Evolutionary conservation across 352 stramenopile genomes (phyloP).

Genomic region (Halophytophthora batemanensis): DNA sequence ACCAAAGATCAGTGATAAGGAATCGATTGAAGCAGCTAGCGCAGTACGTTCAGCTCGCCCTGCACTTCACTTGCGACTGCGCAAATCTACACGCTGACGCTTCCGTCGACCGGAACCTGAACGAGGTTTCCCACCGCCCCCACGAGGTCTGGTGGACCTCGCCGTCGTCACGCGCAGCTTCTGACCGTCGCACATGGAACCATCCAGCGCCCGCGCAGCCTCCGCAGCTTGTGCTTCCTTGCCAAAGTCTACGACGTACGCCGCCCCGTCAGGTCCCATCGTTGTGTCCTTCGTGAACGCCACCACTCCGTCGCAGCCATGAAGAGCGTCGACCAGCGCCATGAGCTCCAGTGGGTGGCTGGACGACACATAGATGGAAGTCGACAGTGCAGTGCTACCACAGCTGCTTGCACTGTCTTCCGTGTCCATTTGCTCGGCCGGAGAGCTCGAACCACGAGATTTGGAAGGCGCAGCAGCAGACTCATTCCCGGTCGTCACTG

Average conservation of each 20-base stretch:
- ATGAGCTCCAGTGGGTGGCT: conserved; percentile 45
- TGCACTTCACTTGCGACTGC: conserved; percentile 37
- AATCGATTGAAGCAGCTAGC: no score
- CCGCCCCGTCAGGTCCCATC: conserved; percentile 18
- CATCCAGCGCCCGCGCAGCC: conserved; percentile 48
- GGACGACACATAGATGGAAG: conserved; percentile 50
- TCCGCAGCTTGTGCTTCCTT: conserved; percentile 35
- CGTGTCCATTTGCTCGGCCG: conserved; percentile 21
- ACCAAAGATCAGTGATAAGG: no score
- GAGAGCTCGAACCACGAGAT: conserved; percentile 8
- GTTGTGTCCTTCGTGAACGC: conserved; percentile 45
- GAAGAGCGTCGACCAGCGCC: conserved; percentile 38
- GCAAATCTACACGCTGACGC: conserved; percentile 58
- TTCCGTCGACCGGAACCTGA: conserved; percentile 53
- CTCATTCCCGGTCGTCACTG: background rate
- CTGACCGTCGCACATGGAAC: conserved; percentile 43
- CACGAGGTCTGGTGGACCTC: conserved; percentile 18
- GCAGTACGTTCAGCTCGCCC: no score
- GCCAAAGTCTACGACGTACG: conserved; percentile 55
- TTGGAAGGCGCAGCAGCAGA: conserved; percentile 11
- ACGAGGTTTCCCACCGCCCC: conserved; percentile 22
- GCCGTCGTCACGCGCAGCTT: conserved; percentile 42
- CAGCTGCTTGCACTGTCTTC: conserved; percentile 23
- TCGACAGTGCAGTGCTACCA: conserved; percentile 15
- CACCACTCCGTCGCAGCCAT: conserved; percentile 49